Evolutionary conservation across 257 asterid species (phyloP).

Genomic region (Echium plantagineum): DNA sequence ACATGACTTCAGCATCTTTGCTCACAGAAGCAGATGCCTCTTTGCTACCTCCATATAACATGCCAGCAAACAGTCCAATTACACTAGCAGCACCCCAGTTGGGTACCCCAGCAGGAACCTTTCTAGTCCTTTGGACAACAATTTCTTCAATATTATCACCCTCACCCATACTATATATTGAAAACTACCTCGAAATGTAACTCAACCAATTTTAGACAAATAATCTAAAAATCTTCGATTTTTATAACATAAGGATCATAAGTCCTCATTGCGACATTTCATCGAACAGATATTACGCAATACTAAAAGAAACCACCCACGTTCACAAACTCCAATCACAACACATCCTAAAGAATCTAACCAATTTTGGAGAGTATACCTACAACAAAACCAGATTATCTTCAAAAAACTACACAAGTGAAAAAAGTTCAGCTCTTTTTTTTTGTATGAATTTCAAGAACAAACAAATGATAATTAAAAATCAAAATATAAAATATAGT

Average conservation of each 20-base stretch:
- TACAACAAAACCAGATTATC: too few relatives aligned
- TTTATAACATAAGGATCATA: too few relatives aligned
- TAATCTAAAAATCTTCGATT: too few relatives aligned
- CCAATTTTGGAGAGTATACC: too few relatives aligned
- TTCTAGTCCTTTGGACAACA: neutral
- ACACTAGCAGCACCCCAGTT: constrained; percentile 92
- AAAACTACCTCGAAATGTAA: neutral
- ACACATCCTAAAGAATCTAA: too few relatives aligned
- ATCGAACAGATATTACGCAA: neutral
- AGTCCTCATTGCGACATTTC: neutral
- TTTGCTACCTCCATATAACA: constrained; percentile 95
- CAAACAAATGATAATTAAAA: too few relatives aligned
- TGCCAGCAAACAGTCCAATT: constrained; percentile 79
- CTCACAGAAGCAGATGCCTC: constrained; percentile 99
- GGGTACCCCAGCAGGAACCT: constrained; percentile 66
- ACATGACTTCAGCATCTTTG: constrained; percentile 93
- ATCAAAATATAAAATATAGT: too few relatives aligned
- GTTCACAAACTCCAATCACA: too few relatives aligned
- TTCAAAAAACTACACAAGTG: too few relatives aligned
- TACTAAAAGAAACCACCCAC: too few relatives aligned
- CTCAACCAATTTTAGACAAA: neutral
- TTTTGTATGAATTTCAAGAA: too few relatives aligned
- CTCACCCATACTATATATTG: neutral
- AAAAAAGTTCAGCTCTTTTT: too few relatives aligned
- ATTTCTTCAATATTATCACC: neutral